Base-by-base conservation (phyloP, 169 alveolate genomes). In the Neospora caninum region DNA sequence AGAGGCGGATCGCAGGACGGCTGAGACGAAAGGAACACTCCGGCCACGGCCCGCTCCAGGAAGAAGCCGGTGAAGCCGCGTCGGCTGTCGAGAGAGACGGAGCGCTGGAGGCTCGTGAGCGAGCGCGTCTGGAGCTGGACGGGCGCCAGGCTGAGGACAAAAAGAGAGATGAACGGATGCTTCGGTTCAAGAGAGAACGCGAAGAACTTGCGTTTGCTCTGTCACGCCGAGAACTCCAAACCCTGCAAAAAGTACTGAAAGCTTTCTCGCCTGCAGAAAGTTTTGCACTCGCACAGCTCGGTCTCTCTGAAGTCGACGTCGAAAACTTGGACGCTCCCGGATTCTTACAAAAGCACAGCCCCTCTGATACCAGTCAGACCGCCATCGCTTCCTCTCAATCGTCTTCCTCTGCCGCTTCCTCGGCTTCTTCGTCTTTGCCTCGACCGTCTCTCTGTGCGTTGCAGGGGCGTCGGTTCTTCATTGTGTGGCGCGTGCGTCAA, bases 101-200 rank as follows among this genome's bases (percentile, higher is more conserved):
- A n/a, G n/a, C n/a, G n/a, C n/a, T n/a, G n/a, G n/a, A n/a, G n/a
- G n/a, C n/a, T n/a, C n/a, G n/a, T n/a, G n/a, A n/a, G n/a, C n/a
- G n/a, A n/a, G n/a, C n/a, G n/a, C 88, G n/a, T 45, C 88, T 41
- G 88, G 39, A 18, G 88, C 88, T 80, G 45, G 45, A n/a, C 13
- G 13, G 58, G 58, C 58, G 58, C 4, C 4, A 13, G 58, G 58
- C 4, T 4, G 58, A 49, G 58, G 58, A 49, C 22, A 4, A 49
- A 13, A 4, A 13, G 22, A 13, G 13, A 49, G 58, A 49, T 7
- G 58, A 49, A 13, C 22, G 4, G 58, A 49, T 7, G 58, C 4
- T 13, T 4, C 58, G 58, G 4, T 49, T 49, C 58, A 49, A 49
- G 58, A 4, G 58, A 34, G 42, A 18, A 41, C 29, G 29, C 0